Evolutionary conservation across 345 rosid genomes (phyloP).

Genomic region (Sisymbrium irio): DNA sequence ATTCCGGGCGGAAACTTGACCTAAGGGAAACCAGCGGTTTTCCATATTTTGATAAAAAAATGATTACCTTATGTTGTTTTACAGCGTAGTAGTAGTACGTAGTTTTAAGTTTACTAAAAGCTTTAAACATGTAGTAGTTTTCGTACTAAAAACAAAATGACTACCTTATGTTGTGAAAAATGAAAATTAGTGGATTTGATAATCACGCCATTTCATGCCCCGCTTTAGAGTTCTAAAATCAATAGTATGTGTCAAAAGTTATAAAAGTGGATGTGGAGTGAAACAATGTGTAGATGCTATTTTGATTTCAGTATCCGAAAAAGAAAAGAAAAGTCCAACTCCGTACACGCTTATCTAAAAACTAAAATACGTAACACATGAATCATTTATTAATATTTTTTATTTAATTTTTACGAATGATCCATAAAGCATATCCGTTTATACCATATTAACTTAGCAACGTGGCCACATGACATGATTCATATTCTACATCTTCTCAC

Average conservation of each 20-base stretch:
- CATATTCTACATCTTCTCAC: conserved; percentile 7
- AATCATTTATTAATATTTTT: neutral
- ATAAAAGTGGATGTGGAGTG: neutral
- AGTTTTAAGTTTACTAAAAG: neutral
- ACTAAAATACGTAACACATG: neutral
- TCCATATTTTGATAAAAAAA: too few species aligned
- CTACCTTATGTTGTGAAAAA: neutral
- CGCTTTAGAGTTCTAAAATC: neutral
- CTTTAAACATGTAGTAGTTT: neutral
- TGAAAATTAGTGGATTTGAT: neutral
- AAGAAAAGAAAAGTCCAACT: neutral
- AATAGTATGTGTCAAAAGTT: neutral
- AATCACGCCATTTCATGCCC: too few species aligned
- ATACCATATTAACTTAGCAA: neutral
- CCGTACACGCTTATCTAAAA: conserved; percentile 15
- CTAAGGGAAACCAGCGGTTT: too few species aligned
- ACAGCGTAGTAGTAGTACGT: neutral
- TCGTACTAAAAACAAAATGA: neutral
- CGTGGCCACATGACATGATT: conserved; percentile 16
- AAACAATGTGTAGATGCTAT: conserved; percentile 12
- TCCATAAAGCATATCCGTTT: conserved; percentile 28
- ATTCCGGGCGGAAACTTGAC: too few species aligned
- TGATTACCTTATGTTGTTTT: too few species aligned
- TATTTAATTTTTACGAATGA: neutral
- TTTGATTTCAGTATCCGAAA: neutral